phyloP scores from a whole-genome alignment of 2,329 filamentous ascomycete species.

The Aspergillus sp. region DNA sequence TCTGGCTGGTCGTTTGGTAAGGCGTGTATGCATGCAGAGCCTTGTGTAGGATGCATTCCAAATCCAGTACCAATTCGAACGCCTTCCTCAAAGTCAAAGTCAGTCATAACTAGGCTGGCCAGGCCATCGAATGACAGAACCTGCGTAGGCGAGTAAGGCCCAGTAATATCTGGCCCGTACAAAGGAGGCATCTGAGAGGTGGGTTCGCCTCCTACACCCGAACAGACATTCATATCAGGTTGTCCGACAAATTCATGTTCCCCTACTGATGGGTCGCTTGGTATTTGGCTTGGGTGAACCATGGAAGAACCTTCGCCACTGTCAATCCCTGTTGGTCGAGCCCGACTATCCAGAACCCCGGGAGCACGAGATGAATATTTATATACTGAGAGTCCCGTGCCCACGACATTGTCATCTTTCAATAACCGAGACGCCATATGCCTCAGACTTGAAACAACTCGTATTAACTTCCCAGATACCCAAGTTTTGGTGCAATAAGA shows the following conservation, averaged over 20 bases:
- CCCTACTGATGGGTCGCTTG: background rate
- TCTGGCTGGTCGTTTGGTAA: background rate
- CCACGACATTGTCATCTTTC: background rate
- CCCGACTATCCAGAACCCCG: no score
- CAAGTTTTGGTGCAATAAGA: conserved; percentile 25
- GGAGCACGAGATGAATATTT: background rate
- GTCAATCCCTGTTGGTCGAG: no score
- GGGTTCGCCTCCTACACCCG: background rate
- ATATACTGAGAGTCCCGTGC: background rate
- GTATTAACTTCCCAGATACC: conserved; percentile 24
- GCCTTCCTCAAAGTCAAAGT: conserved; percentile 8
- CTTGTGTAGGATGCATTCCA: background rate
- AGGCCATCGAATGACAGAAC: background rate
- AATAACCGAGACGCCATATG: conserved; percentile 13
- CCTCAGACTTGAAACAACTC: conserved; percentile 19
- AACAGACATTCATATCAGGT: background rate
- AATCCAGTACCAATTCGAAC: background rate
- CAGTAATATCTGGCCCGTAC: background rate
- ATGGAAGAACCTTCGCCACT: background rate
- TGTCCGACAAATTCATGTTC: background rate
- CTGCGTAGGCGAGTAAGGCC: background rate
- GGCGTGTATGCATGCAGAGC: background rate
- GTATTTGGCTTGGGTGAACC: background rate
- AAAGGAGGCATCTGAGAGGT: background rate
- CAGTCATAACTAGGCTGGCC: background rate